Conservation (phyloP, 2,329 filamentous ascomycete species). For the Setomelanomma holmii region DNA sequence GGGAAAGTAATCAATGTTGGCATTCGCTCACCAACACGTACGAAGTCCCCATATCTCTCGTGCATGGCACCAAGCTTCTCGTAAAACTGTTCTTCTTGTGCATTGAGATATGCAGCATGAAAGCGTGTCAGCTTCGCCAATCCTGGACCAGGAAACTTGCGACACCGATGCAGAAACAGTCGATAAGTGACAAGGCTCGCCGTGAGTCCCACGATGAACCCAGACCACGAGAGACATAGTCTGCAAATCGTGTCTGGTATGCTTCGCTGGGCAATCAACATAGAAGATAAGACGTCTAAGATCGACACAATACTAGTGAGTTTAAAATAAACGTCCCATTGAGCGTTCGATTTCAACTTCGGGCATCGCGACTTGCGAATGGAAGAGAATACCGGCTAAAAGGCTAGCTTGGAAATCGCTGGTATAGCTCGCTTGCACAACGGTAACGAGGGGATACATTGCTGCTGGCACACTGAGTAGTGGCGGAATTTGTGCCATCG, state of each 20-base stretch:
- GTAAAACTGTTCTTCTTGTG: slow-evolving; percentile 37
- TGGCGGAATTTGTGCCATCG: background rate
- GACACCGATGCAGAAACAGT: slow-evolving; percentile 32
- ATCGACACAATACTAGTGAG: background rate
- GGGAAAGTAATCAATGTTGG: background rate
- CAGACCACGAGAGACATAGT: background rate
- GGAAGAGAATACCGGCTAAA: background rate
- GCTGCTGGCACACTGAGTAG: background rate
- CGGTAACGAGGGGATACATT: background rate
- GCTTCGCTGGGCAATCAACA: background rate
- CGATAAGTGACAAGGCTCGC: slow-evolving; percentile 32
- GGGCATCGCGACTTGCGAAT: background rate
- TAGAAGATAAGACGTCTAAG: background rate
- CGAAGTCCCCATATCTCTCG: slow-evolving; percentile 42
- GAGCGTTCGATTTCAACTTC: background rate
- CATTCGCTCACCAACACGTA: slow-evolving; percentile 37
- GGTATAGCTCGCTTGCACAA: background rate
- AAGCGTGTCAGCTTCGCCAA: slow-evolving; percentile 33
- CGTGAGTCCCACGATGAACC: slow-evolving; percentile 21
- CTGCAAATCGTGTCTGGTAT: background rate
- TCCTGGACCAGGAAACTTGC: slow-evolving; percentile 32
- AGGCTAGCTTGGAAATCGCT: background rate
- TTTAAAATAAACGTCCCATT: background rate
- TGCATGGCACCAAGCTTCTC: slow-evolving; percentile 38
- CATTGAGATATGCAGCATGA: slow-evolving; percentile 31